Conservation (phyloP, 129 eudicot species). For the Centrapalus pauciflorus region DNA sequence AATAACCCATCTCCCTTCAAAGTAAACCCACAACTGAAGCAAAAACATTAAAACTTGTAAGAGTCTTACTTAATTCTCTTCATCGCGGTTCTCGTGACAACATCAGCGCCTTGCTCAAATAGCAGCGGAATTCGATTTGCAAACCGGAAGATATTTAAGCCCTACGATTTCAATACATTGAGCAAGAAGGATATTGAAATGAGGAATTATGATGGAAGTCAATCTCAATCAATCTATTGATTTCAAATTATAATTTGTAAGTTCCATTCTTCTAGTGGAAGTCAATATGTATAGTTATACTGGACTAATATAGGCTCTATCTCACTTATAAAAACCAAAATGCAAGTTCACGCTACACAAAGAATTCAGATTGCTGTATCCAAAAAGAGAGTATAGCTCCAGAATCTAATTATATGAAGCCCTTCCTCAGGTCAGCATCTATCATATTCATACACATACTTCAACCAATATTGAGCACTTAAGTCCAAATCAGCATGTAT, state of each 20-base stretch:
- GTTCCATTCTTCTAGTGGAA: conserved; percentile 3
- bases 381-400: not conserved
- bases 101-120: conserved; percentile 99
- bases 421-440: not conserved
- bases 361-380: not conserved
- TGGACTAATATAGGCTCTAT: not conserved
- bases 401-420: not conserved
- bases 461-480: not conserved
- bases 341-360: not conserved
- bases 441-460: not conserved
- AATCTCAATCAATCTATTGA: conserved; percentile 3
- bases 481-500: not conserved
- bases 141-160: conserved; percentile 88
- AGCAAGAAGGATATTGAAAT: conserved; percentile 10
- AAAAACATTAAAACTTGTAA: not conserved
- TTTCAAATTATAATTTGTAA: not conserved
- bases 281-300: not conserved
- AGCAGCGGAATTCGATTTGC: conserved; percentile 98
- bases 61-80: conserved; percentile 86
- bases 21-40: not conserved
- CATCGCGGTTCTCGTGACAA: conserved; percentile 92
- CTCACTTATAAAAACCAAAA: not conserved
- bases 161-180: conserved; percentile 38
- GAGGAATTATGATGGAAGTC: conserved; percentile 2
- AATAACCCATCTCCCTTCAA: not conserved